Percentiles rank a stretch among this genome's conserved stretches.
Evolutionary conservation across 2,329 filamentous ascomycete species (phyloP).

Genomic region (Stachybotrys echinatus): DNA sequence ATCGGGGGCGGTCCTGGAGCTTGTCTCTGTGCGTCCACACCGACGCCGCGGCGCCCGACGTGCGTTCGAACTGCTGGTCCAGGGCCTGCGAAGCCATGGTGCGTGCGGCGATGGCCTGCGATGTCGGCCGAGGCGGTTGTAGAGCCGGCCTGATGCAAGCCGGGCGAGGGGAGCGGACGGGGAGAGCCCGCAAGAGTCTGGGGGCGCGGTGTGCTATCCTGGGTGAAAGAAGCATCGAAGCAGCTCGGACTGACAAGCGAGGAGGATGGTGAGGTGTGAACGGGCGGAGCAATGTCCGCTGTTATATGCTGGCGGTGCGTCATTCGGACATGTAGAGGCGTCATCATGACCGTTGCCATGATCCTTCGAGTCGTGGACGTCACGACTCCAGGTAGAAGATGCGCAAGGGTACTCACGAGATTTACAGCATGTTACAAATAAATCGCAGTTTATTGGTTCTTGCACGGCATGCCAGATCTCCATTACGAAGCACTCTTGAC

Average conservation of each 20-base stretch:
- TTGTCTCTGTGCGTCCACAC: conserved; percentile 48
- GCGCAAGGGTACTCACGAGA: background rate
- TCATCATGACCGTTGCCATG: background rate
- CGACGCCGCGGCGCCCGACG: conserved; percentile 43
- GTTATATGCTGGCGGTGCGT: background rate
- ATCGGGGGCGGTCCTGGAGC: conserved; percentile 22
- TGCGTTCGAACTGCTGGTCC: conserved; percentile 15
- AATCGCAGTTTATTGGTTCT: no score
- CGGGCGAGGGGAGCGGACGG: no score
- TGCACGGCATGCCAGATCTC: no score
- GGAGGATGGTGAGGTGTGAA: no score
- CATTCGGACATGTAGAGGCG: background rate
- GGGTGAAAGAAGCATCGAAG: background rate
- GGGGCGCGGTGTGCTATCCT: background rate
- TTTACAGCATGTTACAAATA: no score
- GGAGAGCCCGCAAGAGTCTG: background rate
- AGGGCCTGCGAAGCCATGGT: background rate
- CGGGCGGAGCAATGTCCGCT: no score
- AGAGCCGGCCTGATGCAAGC: no score
- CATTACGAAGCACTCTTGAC: no score
- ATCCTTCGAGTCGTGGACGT: background rate
- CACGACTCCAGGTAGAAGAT: no score
- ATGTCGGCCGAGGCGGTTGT: no score
- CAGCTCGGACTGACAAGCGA: no score
- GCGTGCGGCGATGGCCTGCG: background rate